A percentile compares a stretch with the other conserved stretches of the same genome.
These are phyloP conservation scores for Withania somnifera DNA, from an alignment of 305 asterid species.

Conservation along the genomic window DNA sequence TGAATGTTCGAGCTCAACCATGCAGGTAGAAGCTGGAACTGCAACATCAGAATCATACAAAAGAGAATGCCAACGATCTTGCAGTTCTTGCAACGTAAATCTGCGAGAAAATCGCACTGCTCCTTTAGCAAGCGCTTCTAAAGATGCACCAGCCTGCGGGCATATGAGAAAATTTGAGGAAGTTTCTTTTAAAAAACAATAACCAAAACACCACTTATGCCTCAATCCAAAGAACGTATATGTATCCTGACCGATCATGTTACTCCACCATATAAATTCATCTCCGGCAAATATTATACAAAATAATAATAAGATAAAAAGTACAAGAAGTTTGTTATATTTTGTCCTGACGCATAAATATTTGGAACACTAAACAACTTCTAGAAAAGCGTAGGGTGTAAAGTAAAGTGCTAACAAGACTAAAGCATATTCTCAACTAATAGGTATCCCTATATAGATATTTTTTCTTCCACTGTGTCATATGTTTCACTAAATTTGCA, in stretches of 20 bases:
- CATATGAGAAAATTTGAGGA: background rate
- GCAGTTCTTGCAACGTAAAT: conserved; percentile 60
- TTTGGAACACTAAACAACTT: background rate
- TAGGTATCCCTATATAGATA: background rate
- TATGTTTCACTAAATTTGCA: background rate
- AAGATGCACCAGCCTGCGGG: conserved; percentile 76
- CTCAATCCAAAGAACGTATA: background rate
- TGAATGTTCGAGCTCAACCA: conserved; percentile 75
- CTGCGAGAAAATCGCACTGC: conserved; percentile 82
- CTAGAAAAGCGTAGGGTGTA: background rate
- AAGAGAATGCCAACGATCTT: conserved; percentile 74
- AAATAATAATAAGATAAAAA: background rate
- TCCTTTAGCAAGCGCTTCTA: conserved; percentile 96
- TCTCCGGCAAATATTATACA: background rate
- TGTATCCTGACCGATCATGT: background rate
- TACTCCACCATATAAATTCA: background rate
- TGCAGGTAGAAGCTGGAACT: conserved; percentile 45
- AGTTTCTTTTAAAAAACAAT: background rate
- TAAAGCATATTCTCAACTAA: background rate
- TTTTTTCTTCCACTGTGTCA: background rate
- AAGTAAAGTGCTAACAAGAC: background rate
- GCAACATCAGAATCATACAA: conserved; percentile 77
- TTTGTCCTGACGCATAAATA: background rate
- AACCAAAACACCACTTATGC: background rate
- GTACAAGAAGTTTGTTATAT: background rate